phyloP scores from a whole-genome alignment of 2,329 filamentous ascomycete species.

The Ceratocystis variospora region DNA sequence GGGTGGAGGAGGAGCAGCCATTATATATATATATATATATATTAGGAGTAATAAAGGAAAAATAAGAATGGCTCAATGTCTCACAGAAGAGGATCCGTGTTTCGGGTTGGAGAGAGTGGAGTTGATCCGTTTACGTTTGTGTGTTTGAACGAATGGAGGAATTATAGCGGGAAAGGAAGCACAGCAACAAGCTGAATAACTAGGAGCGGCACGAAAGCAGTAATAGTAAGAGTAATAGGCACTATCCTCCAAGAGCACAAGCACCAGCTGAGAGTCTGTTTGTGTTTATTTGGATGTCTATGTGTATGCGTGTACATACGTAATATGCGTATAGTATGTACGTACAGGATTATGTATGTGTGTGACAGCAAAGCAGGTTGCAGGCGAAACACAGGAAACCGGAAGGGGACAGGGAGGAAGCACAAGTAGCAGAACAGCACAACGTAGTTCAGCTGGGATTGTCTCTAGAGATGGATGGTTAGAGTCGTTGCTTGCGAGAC shows the following conservation, averaged over 20 bases:
- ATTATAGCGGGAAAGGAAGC: background rate
- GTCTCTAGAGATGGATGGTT: too few relatives aligned
- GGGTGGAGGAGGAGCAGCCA: slow-evolving; percentile 12
- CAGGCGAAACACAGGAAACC: background rate
- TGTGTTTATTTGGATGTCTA: too few relatives aligned
- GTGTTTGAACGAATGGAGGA: background rate
- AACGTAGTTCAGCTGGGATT: background rate
- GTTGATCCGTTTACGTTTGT: background rate
- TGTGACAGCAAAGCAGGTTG: too few relatives aligned
- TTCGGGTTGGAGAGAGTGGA: background rate
- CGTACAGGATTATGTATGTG: too few relatives aligned
- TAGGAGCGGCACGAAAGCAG: background rate
- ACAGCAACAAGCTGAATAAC: background rate
- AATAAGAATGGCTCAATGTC: too few relatives aligned
- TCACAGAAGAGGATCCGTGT: background rate
- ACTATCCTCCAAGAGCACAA: background rate
- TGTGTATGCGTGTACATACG: too few relatives aligned
- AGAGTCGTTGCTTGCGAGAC: too few relatives aligned
- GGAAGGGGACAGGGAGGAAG: background rate
- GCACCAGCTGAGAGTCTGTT: background rate
- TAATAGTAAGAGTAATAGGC: background rate
- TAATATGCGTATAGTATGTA: too few relatives aligned
- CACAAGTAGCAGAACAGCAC: background rate
- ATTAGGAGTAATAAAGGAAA: too few relatives aligned
- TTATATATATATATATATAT: slow-evolving; percentile 14